Evolutionary conservation across 768 basidiomycete genomes (phyloP).

Genomic region (Tricholoma flavovirens): DNA sequence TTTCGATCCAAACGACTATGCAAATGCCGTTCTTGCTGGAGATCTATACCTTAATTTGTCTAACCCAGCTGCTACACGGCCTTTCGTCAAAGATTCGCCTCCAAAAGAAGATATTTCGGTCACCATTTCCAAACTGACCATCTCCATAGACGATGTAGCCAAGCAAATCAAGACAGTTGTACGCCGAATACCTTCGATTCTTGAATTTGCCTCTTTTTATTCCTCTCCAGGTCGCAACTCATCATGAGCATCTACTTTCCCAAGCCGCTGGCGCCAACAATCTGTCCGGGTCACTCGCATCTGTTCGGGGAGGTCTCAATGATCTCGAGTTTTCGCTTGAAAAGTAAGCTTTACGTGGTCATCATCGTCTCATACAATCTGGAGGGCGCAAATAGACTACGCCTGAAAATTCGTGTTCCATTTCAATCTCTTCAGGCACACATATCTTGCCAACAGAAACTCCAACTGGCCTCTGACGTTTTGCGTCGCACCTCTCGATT

Average conservation of each 20-base stretch:
- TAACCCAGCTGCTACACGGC: slow-evolving; percentile 26
- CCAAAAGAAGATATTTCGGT: slow-evolving; percentile 85
- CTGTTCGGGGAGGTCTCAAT: slow-evolving; percentile 62
- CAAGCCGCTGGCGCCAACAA: slow-evolving; percentile 72
- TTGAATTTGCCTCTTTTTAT: not conserved
- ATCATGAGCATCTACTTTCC: slow-evolving; percentile 77
- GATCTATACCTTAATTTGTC: slow-evolving; percentile 56
- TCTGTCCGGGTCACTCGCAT: slow-evolving; percentile 63
- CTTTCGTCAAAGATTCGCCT: slow-evolving; percentile 41
- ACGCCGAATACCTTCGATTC: slow-evolving; percentile 18
- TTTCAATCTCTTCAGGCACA: slow-evolving; percentile 68
- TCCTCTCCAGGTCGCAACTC: slow-evolving; percentile 59
- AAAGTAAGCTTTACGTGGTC: slow-evolving; percentile 43
- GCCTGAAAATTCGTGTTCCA: slow-evolving; percentile 80
- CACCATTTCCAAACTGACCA: slow-evolving; percentile 81
- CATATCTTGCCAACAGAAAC: slow-evolving; percentile 67
- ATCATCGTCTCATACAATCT: slow-evolving; percentile 18
- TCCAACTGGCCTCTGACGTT: slow-evolving; percentile 81
- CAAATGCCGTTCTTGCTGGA: slow-evolving; percentile 83
- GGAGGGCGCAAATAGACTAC: slow-evolving; percentile 46
- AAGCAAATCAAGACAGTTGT: slow-evolving; percentile 87
- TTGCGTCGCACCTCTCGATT: slow-evolving; percentile 83
- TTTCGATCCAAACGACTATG: slow-evolving; percentile 88
- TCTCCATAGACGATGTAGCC: slow-evolving; percentile 86
- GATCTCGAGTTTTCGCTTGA: slow-evolving; percentile 75